Evolutionary conservation across 2,329 filamentous ascomycete genomes (phyloP).

Genomic region (Zasmidium cellare): DNA sequence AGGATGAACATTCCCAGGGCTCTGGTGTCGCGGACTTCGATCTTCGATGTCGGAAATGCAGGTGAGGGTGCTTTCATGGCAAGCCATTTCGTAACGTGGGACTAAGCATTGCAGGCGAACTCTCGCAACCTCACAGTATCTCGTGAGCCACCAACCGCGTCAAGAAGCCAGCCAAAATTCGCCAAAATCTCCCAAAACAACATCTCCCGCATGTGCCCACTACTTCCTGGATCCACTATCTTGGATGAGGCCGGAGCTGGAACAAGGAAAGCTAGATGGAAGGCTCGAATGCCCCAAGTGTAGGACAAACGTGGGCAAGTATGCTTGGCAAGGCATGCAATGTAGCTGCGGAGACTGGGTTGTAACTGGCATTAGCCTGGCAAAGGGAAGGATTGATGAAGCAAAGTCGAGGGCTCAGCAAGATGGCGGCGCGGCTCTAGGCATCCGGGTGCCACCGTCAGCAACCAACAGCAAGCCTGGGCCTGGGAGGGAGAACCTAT

Average conservation of each 20-base stretch:
- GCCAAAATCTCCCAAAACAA: slow-evolving; percentile 18
- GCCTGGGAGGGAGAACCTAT: slow-evolving; percentile 18
- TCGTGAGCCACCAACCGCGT: slow-evolving; percentile 60
- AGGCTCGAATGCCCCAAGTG: slow-evolving; percentile 86
- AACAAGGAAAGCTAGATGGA: slow-evolving; percentile 78
- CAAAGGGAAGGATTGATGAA: slow-evolving; percentile 80
- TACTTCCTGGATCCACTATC: slow-evolving; percentile 88
- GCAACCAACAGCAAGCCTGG: slow-evolving; percentile 12
- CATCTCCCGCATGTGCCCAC: slow-evolving; percentile 67
- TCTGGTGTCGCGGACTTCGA: slow-evolving; percentile 52
- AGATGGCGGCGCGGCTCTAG: slow-evolving; percentile 24
- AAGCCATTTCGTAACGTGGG: neutral
- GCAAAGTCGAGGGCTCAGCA: slow-evolving; percentile 22
- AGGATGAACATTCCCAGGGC: slow-evolving; percentile 60
- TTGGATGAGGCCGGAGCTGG: slow-evolving; percentile 91
- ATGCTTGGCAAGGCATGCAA: slow-evolving; percentile 92
- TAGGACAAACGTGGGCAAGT: slow-evolving; percentile 81
- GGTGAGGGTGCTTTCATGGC: slow-evolving; percentile 49
- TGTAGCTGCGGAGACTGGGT: slow-evolving; percentile 92
- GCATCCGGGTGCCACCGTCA: slow-evolving; percentile 37
- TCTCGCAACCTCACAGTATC: slow-evolving; percentile 65
- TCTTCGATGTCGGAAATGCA: slow-evolving; percentile 88
- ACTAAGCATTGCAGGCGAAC: slow-evolving; percentile 48
- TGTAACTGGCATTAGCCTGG: slow-evolving; percentile 83
- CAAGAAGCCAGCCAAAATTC: slow-evolving; percentile 12